These are phyloP conservation scores for Saccharomycopsis sp. DNA, from an alignment of 805 yeast genomes.

Conservation along the genomic window DNA sequence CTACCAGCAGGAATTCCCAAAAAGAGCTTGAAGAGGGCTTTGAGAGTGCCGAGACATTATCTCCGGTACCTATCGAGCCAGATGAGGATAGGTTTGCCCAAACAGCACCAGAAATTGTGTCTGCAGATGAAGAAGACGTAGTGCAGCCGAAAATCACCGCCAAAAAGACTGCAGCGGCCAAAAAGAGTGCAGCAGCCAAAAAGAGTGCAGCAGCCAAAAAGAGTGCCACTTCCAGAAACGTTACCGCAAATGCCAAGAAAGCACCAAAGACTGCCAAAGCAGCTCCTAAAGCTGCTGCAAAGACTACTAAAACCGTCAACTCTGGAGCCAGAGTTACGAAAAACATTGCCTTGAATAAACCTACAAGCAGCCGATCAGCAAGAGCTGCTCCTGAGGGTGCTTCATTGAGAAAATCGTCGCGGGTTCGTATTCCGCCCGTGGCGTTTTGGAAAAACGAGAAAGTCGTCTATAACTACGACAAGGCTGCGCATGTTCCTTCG, in stretches of 20 bases:
- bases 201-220: constrained; percentile 10
- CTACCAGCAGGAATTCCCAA: neutral
- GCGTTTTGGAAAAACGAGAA: constrained; percentile 84
- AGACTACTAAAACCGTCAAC: neutral
- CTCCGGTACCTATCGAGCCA: no score
- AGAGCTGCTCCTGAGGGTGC: no score
- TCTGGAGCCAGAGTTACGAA: constrained; percentile 16
- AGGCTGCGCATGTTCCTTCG: constrained; percentile 42
- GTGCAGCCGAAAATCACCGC: neutral
- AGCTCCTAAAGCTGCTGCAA: constrained; percentile 9
- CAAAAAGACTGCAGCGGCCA: constrained; percentile 8
- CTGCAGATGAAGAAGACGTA: no score
- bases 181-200: constrained; percentile 11
- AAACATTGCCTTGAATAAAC: constrained; percentile 20
- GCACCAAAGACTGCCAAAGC: constrained; percentile 17
- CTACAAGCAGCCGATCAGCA: constrained; percentile 12
- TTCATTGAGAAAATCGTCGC: constrained; percentile 59
- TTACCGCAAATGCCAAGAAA: constrained; percentile 11
- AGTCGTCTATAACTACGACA: constrained; percentile 46
- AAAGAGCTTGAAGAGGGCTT: neutral
- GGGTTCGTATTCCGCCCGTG: constrained; percentile 63
- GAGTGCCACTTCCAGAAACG: constrained; percentile 8
- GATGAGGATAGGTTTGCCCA: no score
- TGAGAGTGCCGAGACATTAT: neutral
- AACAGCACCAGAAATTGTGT: no score